Evolutionary conservation across 345 rosid species (phyloP).

Genomic region (Pistacia vera): DNA sequence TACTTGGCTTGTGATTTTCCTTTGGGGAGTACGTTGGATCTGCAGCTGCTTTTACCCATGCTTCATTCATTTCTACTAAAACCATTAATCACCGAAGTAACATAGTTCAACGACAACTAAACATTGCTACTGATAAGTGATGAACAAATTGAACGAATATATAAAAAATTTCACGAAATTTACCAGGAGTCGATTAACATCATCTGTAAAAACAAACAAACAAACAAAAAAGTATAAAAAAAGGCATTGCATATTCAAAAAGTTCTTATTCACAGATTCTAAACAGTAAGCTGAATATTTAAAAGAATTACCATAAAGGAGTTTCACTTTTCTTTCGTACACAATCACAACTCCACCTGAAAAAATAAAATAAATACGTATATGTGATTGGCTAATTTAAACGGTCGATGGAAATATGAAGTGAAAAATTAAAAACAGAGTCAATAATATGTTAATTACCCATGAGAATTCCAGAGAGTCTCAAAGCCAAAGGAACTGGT

Average conservation of each 20-base stretch:
- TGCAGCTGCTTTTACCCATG: constrained; percentile 61
- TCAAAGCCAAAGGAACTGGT: constrained; percentile 86
- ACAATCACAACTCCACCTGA: constrained; percentile 94
- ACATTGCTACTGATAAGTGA: not conserved
- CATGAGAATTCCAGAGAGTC: constrained; percentile 93
- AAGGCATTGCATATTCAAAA: not conserved
- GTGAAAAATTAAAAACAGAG: not conserved
- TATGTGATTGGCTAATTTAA: not conserved
- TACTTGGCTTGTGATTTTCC: constrained; percentile 75
- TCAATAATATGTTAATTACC: constrained; percentile 36
- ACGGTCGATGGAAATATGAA: not conserved
- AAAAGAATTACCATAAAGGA: constrained; percentile 60
- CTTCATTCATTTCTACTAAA: constrained; percentile 74
- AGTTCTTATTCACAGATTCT: not conserved
- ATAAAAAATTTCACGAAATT: not conserved
- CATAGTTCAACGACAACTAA: not conserved
- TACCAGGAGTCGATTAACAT: constrained; percentile 84
- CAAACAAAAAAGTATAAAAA: not conserved
- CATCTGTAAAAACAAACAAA: constrained; percentile 52
- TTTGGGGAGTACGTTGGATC: constrained; percentile 77
- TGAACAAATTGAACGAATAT: not conserved
- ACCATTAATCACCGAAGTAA: not conserved
- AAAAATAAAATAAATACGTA: not conserved
- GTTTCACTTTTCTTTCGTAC: constrained; percentile 88
- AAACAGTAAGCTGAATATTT: not conserved